Conservation (phyloP, 495 filamentous ascomycete species). For the Xylaria sp. region DNA sequence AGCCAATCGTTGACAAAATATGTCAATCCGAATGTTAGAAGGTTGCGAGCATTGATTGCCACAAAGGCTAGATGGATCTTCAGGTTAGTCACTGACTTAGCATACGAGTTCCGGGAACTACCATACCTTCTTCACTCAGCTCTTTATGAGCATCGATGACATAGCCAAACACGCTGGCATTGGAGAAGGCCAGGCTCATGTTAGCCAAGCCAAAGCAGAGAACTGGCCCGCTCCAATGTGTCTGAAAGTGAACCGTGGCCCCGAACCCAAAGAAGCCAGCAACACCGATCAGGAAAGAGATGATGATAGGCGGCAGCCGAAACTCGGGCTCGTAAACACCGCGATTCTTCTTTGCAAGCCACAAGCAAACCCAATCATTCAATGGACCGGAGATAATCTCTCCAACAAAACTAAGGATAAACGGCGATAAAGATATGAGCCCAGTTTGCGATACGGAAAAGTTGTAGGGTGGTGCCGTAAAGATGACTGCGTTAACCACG, state of each 20-base stretch:
- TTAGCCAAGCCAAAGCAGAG: constrained; percentile 61
- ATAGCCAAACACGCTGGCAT: constrained; percentile 61
- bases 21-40: constrained; percentile 60
- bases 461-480: constrained; percentile 59
- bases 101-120: background rate
- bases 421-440: constrained; percentile 57
- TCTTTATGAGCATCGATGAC: constrained; percentile 60
- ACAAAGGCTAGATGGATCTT: constrained; percentile 51
- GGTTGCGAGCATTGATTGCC: constrained; percentile 61
- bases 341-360: constrained; percentile 54
- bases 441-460: constrained; percentile 58
- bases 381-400: constrained; percentile 56
- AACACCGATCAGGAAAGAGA: constrained; percentile 51
- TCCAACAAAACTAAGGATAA: constrained; percentile 58
- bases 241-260: constrained; percentile 61
- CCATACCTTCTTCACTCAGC: constrained; percentile 55
- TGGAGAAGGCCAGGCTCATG: constrained; percentile 59
- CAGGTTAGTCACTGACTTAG: constrained; percentile 23
- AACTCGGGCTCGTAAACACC: constrained; percentile 65
- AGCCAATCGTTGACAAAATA: constrained; percentile 63
- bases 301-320: constrained; percentile 56
- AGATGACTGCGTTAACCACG: constrained; percentile 60
- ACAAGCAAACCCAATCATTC: constrained; percentile 58
- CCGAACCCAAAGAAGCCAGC: constrained; percentile 68
- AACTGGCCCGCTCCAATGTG: constrained; percentile 61